These are phyloP conservation scores for Gelatoporia subvermispora DNA, from an alignment of 768 basidiomycete genomes.

Conservation along the genomic window DNA sequence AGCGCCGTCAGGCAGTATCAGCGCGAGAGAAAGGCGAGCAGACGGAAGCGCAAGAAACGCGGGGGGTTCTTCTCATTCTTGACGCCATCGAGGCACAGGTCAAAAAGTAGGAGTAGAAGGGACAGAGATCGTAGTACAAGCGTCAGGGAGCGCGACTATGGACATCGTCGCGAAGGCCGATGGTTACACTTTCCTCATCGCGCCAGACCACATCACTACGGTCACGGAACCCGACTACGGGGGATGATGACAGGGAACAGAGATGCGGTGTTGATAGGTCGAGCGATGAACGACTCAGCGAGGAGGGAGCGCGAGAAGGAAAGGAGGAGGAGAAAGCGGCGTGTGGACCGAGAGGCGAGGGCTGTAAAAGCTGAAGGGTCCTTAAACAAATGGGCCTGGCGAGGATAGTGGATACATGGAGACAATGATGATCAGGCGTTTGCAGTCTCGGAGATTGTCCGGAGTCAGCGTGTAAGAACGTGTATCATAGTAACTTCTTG, in stretches of 20 bases:
- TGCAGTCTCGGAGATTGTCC: too few relatives aligned
- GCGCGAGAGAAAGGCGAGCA: constrained; percentile 22
- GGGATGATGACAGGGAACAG: constrained; percentile 12
- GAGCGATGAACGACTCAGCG: constrained; percentile 5
- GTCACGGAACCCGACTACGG: constrained; percentile 14
- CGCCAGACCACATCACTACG: constrained; percentile 16
- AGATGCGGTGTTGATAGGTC: constrained; percentile 9
- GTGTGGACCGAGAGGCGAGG: constrained; percentile 11
- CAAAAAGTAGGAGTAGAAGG: constrained; percentile 2
- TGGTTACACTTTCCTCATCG: constrained; percentile 21
- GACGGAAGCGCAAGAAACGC: constrained; percentile 11
- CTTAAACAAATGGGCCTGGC: constrained; percentile 12
- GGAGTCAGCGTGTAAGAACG: too few relatives aligned
- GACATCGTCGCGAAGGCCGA: constrained; percentile 7
- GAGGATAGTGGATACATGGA: too few relatives aligned
- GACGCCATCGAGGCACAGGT: constrained; percentile 1
- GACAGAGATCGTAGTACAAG: neutral
- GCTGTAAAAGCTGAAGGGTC: constrained; percentile 8
- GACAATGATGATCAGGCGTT: neutral
- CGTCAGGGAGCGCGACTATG: constrained; percentile 4
- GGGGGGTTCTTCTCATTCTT: constrained; percentile 27
- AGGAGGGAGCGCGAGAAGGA: constrained; percentile 16
- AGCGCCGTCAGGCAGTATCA: constrained; percentile 25
- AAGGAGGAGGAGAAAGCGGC: constrained; percentile 10
- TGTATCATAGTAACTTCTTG: too few relatives aligned